A percentile compares a stretch with the other conserved stretches of the same genome.
phyloP scores from a whole-genome alignment of 345 rosid species.

The Linum tenue region DNA sequence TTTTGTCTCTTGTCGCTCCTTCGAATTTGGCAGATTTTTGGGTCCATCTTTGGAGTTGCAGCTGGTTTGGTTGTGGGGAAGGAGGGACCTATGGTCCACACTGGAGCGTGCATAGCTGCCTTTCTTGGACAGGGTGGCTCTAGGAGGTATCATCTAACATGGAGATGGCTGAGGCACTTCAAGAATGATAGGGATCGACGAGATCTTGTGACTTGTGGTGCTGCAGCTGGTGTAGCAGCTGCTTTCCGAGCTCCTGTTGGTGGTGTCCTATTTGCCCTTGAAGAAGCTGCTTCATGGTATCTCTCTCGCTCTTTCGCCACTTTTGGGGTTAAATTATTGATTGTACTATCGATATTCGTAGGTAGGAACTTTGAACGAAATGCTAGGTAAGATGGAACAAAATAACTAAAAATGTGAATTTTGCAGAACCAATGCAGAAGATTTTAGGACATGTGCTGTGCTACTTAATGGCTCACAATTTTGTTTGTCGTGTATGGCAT shows the following conservation, averaged over 20 bases:
- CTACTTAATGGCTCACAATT: too few species aligned
- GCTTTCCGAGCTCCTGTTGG: constrained; percentile 99
- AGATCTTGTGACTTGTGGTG: constrained; percentile 88
- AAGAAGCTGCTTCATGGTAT: constrained; percentile 94
- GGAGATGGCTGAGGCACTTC: constrained; percentile 88
- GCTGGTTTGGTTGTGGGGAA: constrained; percentile 91
- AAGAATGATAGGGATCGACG: constrained; percentile 86
- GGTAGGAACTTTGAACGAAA: too few species aligned
- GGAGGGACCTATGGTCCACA: constrained; percentile 98
- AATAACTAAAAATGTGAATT: too few species aligned
- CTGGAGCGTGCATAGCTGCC: constrained; percentile 90
- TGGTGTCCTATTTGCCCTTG: constrained; percentile 94
- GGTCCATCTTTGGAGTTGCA: constrained; percentile 84
- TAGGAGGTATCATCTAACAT: constrained; percentile 61
- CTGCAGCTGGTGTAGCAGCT: constrained; percentile 98
- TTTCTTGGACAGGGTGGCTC: constrained; percentile 97
- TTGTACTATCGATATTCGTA: not conserved
- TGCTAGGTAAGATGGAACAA: too few species aligned
- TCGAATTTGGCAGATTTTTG: constrained; percentile 54
- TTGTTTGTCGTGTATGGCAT: too few species aligned
- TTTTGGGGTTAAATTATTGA: not conserved
- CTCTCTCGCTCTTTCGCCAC: constrained; percentile 6
- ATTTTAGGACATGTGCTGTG: too few species aligned
- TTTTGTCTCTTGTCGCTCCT: not conserved
- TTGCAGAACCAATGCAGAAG: too few species aligned